phyloP scores from a whole-genome alignment of 2,329 filamentous ascomycete species.

The Scedosporium dehoogii region DNA sequence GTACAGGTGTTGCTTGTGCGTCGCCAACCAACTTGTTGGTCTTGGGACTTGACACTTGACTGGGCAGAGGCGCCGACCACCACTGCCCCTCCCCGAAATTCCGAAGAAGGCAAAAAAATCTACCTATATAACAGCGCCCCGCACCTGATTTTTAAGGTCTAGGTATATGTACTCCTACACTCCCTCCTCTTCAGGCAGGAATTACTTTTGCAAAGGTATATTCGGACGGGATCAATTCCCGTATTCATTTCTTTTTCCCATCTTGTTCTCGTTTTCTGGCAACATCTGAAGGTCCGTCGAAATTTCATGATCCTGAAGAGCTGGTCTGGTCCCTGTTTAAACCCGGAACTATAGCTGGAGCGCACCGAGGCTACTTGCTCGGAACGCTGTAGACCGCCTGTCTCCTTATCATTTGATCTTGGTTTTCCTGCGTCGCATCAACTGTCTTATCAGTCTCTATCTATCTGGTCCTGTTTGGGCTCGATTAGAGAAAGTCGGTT shows the following conservation, averaged over 20 bases:
- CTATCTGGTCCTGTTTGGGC: background rate
- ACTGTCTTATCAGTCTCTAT: background rate
- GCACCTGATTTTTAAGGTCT: background rate
- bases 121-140: background rate
- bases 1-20: background rate
- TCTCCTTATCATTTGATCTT: background rate
- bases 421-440: background rate
- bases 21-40: background rate
- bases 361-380: background rate
- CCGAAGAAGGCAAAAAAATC: background rate
- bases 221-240: background rate
- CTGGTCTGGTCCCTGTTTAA: background rate
- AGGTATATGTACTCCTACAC: background rate
- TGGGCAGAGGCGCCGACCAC: background rate
- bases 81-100: background rate
- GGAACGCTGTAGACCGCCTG: background rate
- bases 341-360: background rate
- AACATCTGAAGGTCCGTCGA: background rate
- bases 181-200: background rate
- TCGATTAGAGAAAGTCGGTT: background rate
- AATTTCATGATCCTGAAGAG: background rate
- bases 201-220: background rate
- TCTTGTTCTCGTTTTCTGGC: background rate
- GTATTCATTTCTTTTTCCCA: background rate
- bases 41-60: background rate